A percentile compares a stretch with the other conserved stretches of the same genome.
phyloP scores from a whole-genome alignment of 2,329 filamentous ascomycete genomes.

The Trichocomaceae sp. region DNA sequence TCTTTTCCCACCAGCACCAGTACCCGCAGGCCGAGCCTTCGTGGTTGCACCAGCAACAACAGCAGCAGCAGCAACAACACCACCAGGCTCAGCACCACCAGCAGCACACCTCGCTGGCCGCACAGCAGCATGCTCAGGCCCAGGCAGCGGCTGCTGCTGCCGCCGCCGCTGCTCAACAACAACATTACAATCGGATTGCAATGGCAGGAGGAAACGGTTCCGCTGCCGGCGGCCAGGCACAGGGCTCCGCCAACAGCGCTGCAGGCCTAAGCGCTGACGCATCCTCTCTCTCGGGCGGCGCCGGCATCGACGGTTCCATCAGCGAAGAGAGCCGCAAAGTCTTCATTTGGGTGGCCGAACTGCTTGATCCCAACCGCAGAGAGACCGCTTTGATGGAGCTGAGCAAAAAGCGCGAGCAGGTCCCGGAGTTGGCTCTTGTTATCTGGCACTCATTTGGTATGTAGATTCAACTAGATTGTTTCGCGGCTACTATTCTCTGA shows the following conservation, averaged over 20 bases:
- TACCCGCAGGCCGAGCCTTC: slow-evolving; percentile 43
- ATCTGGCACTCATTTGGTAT: slow-evolving; percentile 97
- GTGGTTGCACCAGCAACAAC: slow-evolving; percentile 36
- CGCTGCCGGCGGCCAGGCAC: slow-evolving; percentile 23
- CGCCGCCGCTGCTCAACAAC: slow-evolving; percentile 39
- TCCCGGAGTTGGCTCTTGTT: slow-evolving; percentile 90
- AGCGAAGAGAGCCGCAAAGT: slow-evolving; percentile 89
- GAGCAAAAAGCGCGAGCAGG: slow-evolving; percentile 97
- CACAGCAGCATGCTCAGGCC: slow-evolving; percentile 49
- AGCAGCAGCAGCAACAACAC: slow-evolving; percentile 26
- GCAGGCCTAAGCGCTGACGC: slow-evolving; percentile 45
- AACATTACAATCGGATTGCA: slow-evolving; percentile 67
- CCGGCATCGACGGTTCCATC: slow-evolving; percentile 57
- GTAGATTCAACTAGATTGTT: slow-evolving; percentile 22
- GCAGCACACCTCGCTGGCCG: slow-evolving; percentile 42
- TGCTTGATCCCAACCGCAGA: slow-evolving; percentile 77
- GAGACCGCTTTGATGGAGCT: slow-evolving; percentile 90
- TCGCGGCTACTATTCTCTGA: too few relatives aligned
- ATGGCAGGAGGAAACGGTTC: slow-evolving; percentile 51
- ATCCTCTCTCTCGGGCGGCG: slow-evolving; percentile 20
- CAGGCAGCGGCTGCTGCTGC: slow-evolving; percentile 40
- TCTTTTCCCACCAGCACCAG: slow-evolving; percentile 55
- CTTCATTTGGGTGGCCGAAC: slow-evolving; percentile 85
- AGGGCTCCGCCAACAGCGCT: slow-evolving; percentile 28
- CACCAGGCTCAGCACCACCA: slow-evolving; percentile 35